phyloP scores from a whole-genome alignment of 2,329 filamentous ascomycete species.

The Chaetothyriales sp. region DNA sequence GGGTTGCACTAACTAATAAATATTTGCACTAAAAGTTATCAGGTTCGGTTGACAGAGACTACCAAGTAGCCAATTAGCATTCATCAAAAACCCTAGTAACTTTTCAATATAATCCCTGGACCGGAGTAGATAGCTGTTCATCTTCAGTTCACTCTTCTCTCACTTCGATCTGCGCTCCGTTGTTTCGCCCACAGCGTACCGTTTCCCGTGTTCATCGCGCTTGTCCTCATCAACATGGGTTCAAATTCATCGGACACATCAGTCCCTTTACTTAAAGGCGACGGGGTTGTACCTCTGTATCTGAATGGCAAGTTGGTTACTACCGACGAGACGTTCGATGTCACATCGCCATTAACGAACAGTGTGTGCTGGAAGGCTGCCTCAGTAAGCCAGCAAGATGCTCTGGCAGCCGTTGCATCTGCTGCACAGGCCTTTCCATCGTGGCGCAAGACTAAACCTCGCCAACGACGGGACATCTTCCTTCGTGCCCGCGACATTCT shows the following conservation, averaged over 20 bases:
- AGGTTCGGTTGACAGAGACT: no score
- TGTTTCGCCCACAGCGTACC: no score
- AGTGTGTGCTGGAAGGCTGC: constrained; percentile 42
- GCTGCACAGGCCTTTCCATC: constrained; percentile 52
- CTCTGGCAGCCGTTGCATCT: constrained; percentile 41
- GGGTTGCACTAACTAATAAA: no score
- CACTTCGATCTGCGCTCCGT: no score
- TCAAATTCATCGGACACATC: background rate
- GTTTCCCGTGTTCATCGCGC: no score
- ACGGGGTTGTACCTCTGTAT: constrained; percentile 24
- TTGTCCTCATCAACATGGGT: background rate
- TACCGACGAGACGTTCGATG: constrained; percentile 28
- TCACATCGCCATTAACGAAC: constrained; percentile 43
- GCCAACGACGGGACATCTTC: constrained; percentile 53
- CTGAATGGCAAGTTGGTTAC: constrained; percentile 30
- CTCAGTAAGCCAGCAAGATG: constrained; percentile 42
- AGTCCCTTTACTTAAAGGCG: background rate
- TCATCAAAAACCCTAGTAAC: no score
- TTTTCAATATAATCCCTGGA: no score
- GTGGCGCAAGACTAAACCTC: constrained; percentile 52
- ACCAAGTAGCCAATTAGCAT: no score
- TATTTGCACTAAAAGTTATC: no score
- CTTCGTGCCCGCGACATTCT: constrained; percentile 52
- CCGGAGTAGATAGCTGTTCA: no score
- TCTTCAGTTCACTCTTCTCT: no score